Conservation (phyloP, 441 rosid species). For the Erodium chrysanthum region DNA sequence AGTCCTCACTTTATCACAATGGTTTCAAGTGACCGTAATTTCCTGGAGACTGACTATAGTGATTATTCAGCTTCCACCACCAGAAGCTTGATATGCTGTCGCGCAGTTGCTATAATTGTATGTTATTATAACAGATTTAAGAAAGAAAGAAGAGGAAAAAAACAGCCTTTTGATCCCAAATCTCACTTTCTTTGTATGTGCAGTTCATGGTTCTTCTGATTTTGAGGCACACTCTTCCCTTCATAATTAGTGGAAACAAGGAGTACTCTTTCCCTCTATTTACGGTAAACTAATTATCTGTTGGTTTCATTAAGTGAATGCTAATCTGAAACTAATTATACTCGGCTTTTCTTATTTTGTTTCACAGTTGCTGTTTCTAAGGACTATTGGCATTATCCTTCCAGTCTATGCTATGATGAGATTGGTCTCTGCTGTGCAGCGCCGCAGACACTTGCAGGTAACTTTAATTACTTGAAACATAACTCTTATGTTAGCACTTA, state of each 20-base stretch:
- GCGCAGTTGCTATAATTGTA: constrained; percentile 53
- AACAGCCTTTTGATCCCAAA: neutral
- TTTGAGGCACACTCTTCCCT: constrained; percentile 64
- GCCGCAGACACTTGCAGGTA: constrained; percentile 39
- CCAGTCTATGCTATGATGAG: constrained; percentile 54
- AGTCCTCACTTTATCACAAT: constrained; percentile 53
- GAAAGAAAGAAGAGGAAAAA: neutral
- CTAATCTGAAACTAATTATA: neutral
- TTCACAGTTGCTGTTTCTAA: constrained; percentile 44
- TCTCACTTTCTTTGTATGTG: constrained; percentile 18
- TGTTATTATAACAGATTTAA: constrained; percentile 1
- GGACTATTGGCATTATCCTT: constrained; percentile 52
- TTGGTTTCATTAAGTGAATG: neutral
- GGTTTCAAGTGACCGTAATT: constrained; percentile 53
- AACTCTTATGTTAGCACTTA: neutral
- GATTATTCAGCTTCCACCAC: constrained; percentile 44
- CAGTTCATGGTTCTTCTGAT: constrained; percentile 81
- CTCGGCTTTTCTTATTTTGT: neutral
- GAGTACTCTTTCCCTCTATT: constrained; percentile 46
- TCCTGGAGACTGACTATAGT: constrained; percentile 32
- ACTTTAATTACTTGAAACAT: neutral
- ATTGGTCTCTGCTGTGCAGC: constrained; percentile 42
- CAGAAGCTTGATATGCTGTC: constrained; percentile 52
- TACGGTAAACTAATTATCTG: constrained; percentile 28
- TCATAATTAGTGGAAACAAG: constrained; percentile 34